Evolutionary conservation across 257 asterid genomes (phyloP), one percentile per base, ranked within the genome.

Genomic region (Leonotis leonurus): DNA sequence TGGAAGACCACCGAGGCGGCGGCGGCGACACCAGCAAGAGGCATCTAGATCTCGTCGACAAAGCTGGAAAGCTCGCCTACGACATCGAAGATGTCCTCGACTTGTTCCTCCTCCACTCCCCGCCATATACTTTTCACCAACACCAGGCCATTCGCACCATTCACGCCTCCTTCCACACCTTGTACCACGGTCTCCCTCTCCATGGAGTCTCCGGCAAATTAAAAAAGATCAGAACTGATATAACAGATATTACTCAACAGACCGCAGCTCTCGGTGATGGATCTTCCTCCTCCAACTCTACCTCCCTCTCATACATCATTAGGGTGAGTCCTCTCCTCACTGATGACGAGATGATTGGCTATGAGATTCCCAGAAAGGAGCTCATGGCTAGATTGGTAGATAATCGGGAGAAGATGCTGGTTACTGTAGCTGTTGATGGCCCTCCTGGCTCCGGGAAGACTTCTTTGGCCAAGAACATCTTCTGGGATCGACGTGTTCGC

Each of bases 361-460:
- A 73, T 33, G 61, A 66, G 51, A 22, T 27, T 1, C 46, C 36
- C 9, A 57, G 20, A 27, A 3, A 2, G 7, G 44, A 22, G 26
- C 22, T 73, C 37, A 57, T 22, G 8, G 2, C 20, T 8, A 61
- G 20, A 41, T 24, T 70, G 64, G 59, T 27, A 3, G 40, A 44
- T 13, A 27, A 5, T 32, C 6, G 75, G 22, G 77, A 52, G 9
- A 55, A 17, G 41, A 35, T 54, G 16, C 69, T 56, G 5, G 56
- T 66, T 43, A 70, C 2, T 9, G 32, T 77, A 14, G 65, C 70
- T 1, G 75, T 73, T 9, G 69, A 24, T 1, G 79, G 83, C 10
- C 79, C 72, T 0, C 35, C 18, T 21, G 82, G 82, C 41, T 77
- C 82, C 1, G 79, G 82, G 26, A 77, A 77, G 71, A 73, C 72